These are phyloP conservation scores for Rhizopogon vinicolor DNA, from an alignment of 768 basidiomycete species.

Conservation along the genomic window DNA sequence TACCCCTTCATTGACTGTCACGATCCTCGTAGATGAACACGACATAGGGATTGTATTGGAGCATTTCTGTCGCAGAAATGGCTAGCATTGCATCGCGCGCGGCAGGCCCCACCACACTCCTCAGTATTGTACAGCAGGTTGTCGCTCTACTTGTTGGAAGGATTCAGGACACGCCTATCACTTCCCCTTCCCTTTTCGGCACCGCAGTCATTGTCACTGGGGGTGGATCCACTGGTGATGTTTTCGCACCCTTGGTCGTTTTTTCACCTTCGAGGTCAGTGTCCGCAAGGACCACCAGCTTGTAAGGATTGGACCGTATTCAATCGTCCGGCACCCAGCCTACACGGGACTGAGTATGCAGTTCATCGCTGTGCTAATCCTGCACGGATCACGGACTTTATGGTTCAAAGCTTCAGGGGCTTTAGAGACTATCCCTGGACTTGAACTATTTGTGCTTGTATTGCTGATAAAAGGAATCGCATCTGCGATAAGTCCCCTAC, in stretches of 20 bases:
- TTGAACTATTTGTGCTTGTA: no score
- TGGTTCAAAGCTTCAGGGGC: constrained; percentile 12
- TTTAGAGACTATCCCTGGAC: not conserved
- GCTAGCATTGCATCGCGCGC: not conserved
- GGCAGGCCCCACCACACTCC: not conserved
- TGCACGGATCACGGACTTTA: constrained; percentile 5
- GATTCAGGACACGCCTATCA: constrained; percentile 1
- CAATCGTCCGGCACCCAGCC: no score
- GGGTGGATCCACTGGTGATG: no score
- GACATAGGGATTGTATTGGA: constrained; percentile 2
- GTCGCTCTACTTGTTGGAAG: not conserved
- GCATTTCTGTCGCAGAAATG: no score
- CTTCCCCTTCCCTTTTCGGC: constrained; percentile 16
- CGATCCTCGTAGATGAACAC: not conserved
- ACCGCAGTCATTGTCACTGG: no score
- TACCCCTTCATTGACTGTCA: not conserved
- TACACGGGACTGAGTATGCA: constrained; percentile 19
- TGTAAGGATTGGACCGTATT: no score
- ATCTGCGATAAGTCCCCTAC: no score
- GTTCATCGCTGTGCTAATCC: constrained; percentile 1
- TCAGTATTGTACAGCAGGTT: not conserved
- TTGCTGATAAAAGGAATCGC: no score
- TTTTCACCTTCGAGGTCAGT: no score
- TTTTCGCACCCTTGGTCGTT: no score
- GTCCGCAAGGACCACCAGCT: no score